These are phyloP conservation scores for Moniliophthora roreri DNA, from an alignment of 1,284 basidiomycete genomes.

Conservation along the genomic window DNA sequence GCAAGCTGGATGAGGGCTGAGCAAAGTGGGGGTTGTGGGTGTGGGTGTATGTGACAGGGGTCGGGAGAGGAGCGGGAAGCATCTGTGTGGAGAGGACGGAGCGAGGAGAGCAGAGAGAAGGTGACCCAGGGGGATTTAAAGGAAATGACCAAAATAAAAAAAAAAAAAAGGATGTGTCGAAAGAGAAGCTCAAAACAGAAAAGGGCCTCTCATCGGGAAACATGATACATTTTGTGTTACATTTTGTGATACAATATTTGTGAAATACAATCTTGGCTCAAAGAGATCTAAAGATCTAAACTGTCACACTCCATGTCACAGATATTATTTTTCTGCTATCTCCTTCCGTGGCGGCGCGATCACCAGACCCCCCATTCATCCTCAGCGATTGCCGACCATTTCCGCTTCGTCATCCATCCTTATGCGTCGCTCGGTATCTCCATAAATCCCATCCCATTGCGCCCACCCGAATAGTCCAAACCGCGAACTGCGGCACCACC, in stretches of 20 bases:
- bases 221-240: too few relatives aligned
- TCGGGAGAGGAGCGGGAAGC: constrained; percentile 4
- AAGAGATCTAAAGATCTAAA: neutral
- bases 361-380: neutral
- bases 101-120: neutral
- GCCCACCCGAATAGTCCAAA: too few relatives aligned
- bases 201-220: too few relatives aligned
- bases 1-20: neutral
- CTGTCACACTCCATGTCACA: neutral
- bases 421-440: too few relatives aligned
- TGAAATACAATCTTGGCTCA: too few relatives aligned
- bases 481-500: too few relatives aligned
- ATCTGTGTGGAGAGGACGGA: neutral
- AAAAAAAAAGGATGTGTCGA: neutral
- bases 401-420: too few relatives aligned
- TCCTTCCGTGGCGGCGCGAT: neutral
- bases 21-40: too few relatives aligned
- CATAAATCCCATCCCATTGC: too few relatives aligned
- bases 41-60: neutral
- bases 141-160: neutral
- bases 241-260: too few relatives aligned
- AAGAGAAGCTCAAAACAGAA: neutral
- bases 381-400: neutral
- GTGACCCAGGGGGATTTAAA: neutral
- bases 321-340: neutral